Base-by-base conservation (phyloP, 2,329 filamentous ascomycete species). In the Scytalidium lignicola region DNA sequence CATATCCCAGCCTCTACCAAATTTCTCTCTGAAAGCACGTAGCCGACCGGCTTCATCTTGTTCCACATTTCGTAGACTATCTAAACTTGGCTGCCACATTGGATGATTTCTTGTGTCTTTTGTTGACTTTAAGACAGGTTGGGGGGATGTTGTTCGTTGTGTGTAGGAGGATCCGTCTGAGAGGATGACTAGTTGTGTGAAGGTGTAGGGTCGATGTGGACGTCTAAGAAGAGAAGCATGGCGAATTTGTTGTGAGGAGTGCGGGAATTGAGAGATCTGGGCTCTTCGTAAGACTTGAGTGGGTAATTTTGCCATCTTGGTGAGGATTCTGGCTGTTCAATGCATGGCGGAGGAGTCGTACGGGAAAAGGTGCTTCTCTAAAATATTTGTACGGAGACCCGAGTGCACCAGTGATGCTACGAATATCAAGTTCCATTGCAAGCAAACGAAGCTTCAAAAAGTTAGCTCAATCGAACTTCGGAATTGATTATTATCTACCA, bases 181-280 rank as follows among this genome's bases (percentile, higher is more conserved):
- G 56, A 97, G 85, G 47, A 90, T 91, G 58, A 99, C 78, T 52
- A 99, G 80, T 72, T 99, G 93, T n/a, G 92, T 96, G 76, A 96
- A 97, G 58, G 86, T 89, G 77, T 96, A 97, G 40, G 93, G 92
- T 5, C 91, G 83, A 64, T 90, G 87, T n/a, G 90, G 90, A 15
- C 93, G 89, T 54, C 79, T 80, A 65, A 97, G 81, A 55, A 96
- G 86, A 20, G 88, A 90, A 46, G 93, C 93, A 66, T 90, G 82
- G 52, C 90, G 85, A 43, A 57, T 48, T 56, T 64, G 61, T 44
- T 55, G 51, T 6, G 44, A 22, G 17, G 21, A 40, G 17, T 41
- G 21, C 17, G 49, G 47, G 21, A 55, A 41, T 39, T 47, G 43
- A 2, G 55, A 37, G 19, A 49, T 7, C 28, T 40, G 42, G 39